Evolutionary conservation across 2,329 filamentous ascomycete species (phyloP).

Genomic region (Podosphaera aphanis): DNA sequence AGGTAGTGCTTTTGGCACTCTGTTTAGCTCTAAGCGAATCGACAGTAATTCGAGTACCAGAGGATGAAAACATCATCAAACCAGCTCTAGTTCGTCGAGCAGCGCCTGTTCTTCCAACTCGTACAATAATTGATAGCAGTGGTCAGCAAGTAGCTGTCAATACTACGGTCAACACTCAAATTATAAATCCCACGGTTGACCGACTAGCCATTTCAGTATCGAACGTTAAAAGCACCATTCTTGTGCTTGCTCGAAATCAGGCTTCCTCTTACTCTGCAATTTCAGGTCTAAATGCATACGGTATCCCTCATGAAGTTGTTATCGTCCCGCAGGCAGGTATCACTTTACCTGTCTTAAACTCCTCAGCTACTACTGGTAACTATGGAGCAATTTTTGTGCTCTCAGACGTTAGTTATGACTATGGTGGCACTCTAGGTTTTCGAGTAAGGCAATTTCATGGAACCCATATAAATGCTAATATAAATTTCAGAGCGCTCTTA

Average conservation of each 20-base stretch:
- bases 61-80: not conserved
- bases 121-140: not conserved
- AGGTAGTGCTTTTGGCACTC: not conserved
- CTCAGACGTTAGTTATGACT: constrained; percentile 19
- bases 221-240: constrained; percentile 21
- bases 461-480: not conserved
- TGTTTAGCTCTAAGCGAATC: not conserved
- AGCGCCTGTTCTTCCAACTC: not conserved
- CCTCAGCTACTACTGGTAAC: constrained; percentile 24
- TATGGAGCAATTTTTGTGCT: constrained; percentile 31
- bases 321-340: constrained; percentile 29
- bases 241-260: constrained; percentile 30
- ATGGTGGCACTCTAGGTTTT: constrained; percentile 20
- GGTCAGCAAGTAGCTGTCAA: not conserved
- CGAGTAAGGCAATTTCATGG: not conserved
- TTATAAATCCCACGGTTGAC: not conserved
- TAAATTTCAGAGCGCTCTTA: constrained; percentile 18
- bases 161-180: not conserved
- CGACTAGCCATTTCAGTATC: not conserved
- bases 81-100: not conserved
- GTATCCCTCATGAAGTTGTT: constrained; percentile 32
- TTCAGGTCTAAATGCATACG: constrained; percentile 33
- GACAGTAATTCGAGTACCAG: not conserved
- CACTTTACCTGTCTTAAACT: constrained; percentile 27
- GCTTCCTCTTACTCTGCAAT: constrained; percentile 24